Conservation (phyloP, 371 early-diverging fungal species). For the Smittium culicis region DNA sequence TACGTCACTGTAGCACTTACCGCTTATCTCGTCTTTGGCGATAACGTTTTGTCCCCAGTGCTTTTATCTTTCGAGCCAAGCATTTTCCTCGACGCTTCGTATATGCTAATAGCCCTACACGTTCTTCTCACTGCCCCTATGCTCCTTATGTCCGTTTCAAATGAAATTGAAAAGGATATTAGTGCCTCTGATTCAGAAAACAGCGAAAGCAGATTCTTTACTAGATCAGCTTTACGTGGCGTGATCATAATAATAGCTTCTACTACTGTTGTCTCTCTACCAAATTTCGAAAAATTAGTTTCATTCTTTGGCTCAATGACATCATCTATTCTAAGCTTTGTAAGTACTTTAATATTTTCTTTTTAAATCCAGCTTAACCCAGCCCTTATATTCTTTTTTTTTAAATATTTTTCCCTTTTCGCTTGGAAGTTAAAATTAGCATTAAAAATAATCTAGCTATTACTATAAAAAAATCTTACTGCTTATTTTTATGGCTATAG, state of each 20-base stretch:
- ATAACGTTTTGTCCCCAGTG: constrained; percentile 49
- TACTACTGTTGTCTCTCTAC: constrained; percentile 48
- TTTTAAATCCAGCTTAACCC: no score
- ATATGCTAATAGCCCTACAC: constrained; percentile 16
- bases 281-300: constrained; percentile 69
- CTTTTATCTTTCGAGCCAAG: constrained; percentile 54
- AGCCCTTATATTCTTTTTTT: no score
- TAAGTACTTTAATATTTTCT: no score
- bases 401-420: no score
- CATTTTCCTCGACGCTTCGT: constrained; percentile 43
- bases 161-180: constrained; percentile 42
- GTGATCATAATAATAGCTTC: constrained; percentile 14
- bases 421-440: no score
- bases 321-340: constrained; percentile 53
- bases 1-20: constrained; percentile 60
- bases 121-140: constrained; percentile 57
- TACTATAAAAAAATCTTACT: no score
- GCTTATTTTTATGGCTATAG: no score
- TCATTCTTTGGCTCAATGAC: constrained; percentile 66
- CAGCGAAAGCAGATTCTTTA: background rate
- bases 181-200: no score
- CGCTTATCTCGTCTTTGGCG: constrained; percentile 73
- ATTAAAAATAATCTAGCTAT: no score
- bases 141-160: constrained; percentile 59
- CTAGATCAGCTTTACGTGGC: background rate